Base-by-base conservation (phyloP, 2,329 filamentous ascomycete genomes). In the Epichloe baconii region DNA sequence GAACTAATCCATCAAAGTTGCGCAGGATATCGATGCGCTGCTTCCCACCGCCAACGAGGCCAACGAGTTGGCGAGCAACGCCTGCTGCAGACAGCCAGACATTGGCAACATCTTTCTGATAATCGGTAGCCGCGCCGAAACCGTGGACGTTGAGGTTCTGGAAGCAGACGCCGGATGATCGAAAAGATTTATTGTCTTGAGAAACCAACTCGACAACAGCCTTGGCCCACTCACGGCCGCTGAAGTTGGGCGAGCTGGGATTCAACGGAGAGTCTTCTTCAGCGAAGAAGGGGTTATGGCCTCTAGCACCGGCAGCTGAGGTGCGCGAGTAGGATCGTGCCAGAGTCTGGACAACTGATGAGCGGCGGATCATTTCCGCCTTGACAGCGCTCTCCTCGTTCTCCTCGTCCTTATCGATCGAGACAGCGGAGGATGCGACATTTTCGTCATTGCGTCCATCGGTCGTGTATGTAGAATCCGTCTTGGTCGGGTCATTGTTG, bases 101-200 rank as follows among this genome's bases (percentile, higher is more conserved):
- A 57, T 84, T 85, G 55, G 67, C 70, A 34, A 85, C 79, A 56
- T 82, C 76, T 66, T 81, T 82, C 61, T 88, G 84, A 64, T 83
- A 87, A 62, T 87, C 83, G 1, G 82, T 85, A 0, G 78, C 71
- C 41, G 75, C 76, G 44, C 83, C 83, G 58, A 76, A 86, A 41
- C 83, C 83, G 60, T 81, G 79, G 5, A 86, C 80, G 54, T 78
- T 85, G 51, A 88, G 70, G 60, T 86, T 76, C 64, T 79, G 76
- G 68, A 83, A 87, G 48, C 75, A 73, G 44, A 88, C 72, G 45
- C 84, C 83, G 0, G 79, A 75, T 14, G 77, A 78, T 58, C 82
- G 76, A 63, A 80, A 80, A 14, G 67, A 62, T 56, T 72, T 70
- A 49, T 78, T 81, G 52, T 77, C 74, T 54, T 67, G 71, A 35